Base-by-base conservation (phyloP, 2,329 filamentous ascomycete species). In the Alternaria sp. region DNA sequence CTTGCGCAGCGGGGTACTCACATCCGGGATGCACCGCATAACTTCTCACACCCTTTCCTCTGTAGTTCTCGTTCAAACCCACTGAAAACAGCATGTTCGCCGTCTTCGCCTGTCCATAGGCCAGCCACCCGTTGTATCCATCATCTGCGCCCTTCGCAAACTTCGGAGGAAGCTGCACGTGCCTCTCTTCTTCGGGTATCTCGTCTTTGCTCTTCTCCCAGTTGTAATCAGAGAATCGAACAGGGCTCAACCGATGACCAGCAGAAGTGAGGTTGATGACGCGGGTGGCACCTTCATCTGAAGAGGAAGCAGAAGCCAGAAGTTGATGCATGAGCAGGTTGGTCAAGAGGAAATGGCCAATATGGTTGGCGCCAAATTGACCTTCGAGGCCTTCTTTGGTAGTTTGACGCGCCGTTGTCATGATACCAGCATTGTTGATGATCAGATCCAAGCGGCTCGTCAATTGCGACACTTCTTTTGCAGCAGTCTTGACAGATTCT, bases 321-420 rank as follows among this genome's bases (percentile, higher is more conserved):
- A 86, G 71, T 1, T 73, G 74, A 1, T 80, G 80, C 10, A 83
- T 67, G 1, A 86, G 74, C 1, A 83, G 70, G 32, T 80, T 81
- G 8, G 80, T 83, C 9, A 86, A 68, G 0, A 85, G 74, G 8
- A 83, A 82, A 64, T 84, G 84, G 4, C 82, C 84, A 40, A 85
- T 72, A 65, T 85, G 82, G 61, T 85, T 84, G 5, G 77, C 80
- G 21, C 81, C 84, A 52, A 85, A 82, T 58, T 85, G 82, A 8
- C 80, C 75, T 69, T 86, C 83, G 60, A 83, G 82, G n/a, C 80
- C 81, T 47, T 85, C 82, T 25, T 71, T 67, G 0, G 83, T 84
- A 0, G 70, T 65, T 9, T 69, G 73, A 3, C 61, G 67, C 17
- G 55, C 69, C 7, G 59, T 66, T 2, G 73, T 73, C 74, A 77